Base-by-base conservation (phyloP, 495 filamentous ascomycete genomes). In the Neurospora sp. region DNA sequence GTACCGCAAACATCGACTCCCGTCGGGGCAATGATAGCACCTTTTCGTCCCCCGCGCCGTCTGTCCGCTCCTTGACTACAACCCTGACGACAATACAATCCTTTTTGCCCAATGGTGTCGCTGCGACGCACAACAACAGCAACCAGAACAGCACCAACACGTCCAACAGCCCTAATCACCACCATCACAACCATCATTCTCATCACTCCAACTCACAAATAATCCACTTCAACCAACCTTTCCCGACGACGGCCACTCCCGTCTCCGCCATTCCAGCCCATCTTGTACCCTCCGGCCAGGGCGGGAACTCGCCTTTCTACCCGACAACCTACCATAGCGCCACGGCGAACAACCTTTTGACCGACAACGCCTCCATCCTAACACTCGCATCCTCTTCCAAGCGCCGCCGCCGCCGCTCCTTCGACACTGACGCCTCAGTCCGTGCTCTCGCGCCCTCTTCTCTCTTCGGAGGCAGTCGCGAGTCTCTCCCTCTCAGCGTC, bases 41-140 rank as follows among this genome's bases (percentile, higher is more conserved):
- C 10, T 98, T 97, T 80, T 97, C 94, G 8, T 98, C 96, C 0
- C 96, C 95, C 5, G 91, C 93, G 11, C 94, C 94, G 4, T 98
- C 94, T 5, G 90, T 96, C 37, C 93, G 92, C 71, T 98, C 94
- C 1, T 86, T 99, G 69, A 94, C 96, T 1, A 99, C 96, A 0
- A 98, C 96, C 5, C 87, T 99, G 70, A 99, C 96, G 1, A 99
- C 96, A 0, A 95, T 98, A 69, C 96, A 99, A 80, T 98, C 96
- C 5, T 85, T 90, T 39, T 90, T 91, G 14, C 90, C 91, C 2
- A 93, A 93, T 48, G 87, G 86, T 54, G 86, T 89, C 14, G 79
- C 90, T 70, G 85, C 86, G 62, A 88, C 89, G n/a, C 89, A 90
- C 1, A 92, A 92, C 39, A 86, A 85, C 69, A 85, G 91, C 18